A percentile compares a stretch with the other conserved stretches of the same genome.
Conservation (phyloP, 371 early-diverging fungal species). For the Syncephalastrum monosporum region DNA sequence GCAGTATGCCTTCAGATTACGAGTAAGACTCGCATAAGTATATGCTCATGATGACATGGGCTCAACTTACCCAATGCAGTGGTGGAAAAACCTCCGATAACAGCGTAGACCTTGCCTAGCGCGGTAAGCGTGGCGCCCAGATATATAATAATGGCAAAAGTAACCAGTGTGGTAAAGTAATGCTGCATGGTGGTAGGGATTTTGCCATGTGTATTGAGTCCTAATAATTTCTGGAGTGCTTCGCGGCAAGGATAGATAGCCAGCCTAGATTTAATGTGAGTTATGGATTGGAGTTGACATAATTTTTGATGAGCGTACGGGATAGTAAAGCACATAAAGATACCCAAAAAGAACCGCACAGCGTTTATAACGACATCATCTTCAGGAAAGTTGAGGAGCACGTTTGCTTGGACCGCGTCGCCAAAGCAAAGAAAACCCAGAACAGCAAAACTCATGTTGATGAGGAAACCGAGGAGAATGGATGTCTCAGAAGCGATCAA, state of each 20-base stretch:
- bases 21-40: not conserved
- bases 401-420: slow-evolving; percentile 41
- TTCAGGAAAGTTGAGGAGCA: slow-evolving; percentile 51
- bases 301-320: slow-evolving; percentile 27
- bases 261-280: slow-evolving; percentile 13
- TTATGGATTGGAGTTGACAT: slow-evolving; percentile 2
- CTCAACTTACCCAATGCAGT: slow-evolving; percentile 33
- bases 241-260: slow-evolving; percentile 54
- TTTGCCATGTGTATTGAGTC: slow-evolving; percentile 26
- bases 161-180: slow-evolving; percentile 30
- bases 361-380: slow-evolving; percentile 46
- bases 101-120: slow-evolving; percentile 50
- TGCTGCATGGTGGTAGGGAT: slow-evolving; percentile 39
- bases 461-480: slow-evolving; percentile 33
- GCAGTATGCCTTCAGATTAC: slow-evolving; percentile 24
- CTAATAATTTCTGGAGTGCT: slow-evolving; percentile 44
- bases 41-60: not conserved
- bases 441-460: slow-evolving; percentile 53
- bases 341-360: slow-evolving; percentile 43
- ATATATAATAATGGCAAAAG: slow-evolving; percentile 36
- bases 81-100: slow-evolving; percentile 58
- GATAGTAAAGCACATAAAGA: slow-evolving; percentile 50
- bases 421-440: slow-evolving; percentile 56
- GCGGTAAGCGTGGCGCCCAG: slow-evolving; percentile 45
- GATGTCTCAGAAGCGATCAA: slow-evolving; percentile 35